Evolutionary conservation across 208 protist species (phyloP), one percentile per base, ranked within the genome.

Genomic region (Phytomonas sp.): DNA sequence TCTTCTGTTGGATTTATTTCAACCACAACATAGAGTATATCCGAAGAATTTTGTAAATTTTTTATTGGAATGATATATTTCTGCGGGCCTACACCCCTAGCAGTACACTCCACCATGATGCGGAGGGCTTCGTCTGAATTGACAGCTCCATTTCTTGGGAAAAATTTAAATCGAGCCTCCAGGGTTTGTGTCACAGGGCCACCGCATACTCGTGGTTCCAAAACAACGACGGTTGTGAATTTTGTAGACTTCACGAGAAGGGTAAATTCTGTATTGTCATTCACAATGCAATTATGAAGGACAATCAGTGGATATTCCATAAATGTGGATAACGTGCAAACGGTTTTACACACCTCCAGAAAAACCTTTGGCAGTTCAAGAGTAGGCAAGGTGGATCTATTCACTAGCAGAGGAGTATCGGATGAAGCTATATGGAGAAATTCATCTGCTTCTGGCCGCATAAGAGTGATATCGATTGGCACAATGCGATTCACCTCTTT

Each of bases 41-140:
- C 85, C 0, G 68, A 53, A 2, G 77, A 68, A 74, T 93, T 81
- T 66, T 84, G 78, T 31, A 92, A 66, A 37, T 95, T 93, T 65
- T 86, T 92, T 26, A 95, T 81, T 5, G 90, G 87, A 61, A 95
- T 86, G 51, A 93, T 83, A 66, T 93, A 95, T 68, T 83, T 86
- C 67, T 95, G 90, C 7, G 85, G 90, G 3, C 87, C 87, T 30
- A 85, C 79, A 68, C 82, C 83, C 23, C 75, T 76, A 26, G 90
- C 84, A 4, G 85, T 90, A 73, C 90, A 95, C 64, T 91, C 83
- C 13, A 93, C 87, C 28, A 82, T 79, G 67, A 95, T 89, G 26
- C 78, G 77, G 36, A 93, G 72, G 32, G 84, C 59, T 67, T 91
- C 81, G 11, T 73, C 66, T 29, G 62, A 64, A 17, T 71, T 64